Conservation (phyloP, 345 rosid species). For the Gossypium herbaceum region DNA sequence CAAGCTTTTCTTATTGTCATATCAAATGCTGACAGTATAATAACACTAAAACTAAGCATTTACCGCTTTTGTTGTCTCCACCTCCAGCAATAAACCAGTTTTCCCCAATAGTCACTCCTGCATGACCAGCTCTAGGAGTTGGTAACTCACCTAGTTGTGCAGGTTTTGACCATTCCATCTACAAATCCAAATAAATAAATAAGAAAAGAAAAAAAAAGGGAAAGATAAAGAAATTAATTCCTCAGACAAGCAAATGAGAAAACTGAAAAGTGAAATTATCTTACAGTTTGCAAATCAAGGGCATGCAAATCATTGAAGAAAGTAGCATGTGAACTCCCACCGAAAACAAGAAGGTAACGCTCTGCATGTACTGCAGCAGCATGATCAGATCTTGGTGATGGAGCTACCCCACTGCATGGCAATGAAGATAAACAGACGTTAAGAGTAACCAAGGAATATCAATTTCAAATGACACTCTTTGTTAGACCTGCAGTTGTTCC, state of each 20-base stretch:
- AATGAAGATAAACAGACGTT: conserved; percentile 10
- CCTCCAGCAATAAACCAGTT: conserved; percentile 99
- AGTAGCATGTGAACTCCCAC: conserved; percentile 92
- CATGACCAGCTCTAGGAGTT: conserved; percentile 94
- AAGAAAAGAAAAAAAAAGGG: neutral
- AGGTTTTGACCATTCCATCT: conserved; percentile 99
- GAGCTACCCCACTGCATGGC: conserved; percentile 76
- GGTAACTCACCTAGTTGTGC: conserved; percentile 88
- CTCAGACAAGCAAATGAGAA: conserved; percentile 7
- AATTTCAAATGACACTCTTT: conserved; percentile 10
- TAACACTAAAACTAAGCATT: conserved; percentile 2
- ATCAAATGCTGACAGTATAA: neutral
- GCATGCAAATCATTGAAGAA: conserved; percentile 95
- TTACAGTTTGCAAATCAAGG: conserved; percentile 92
- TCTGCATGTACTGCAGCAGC: conserved; percentile 96
- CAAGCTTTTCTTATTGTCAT: neutral
- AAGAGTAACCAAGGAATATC: conserved; percentile 8
- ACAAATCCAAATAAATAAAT: conserved; percentile 17
- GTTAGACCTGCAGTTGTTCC: no score
- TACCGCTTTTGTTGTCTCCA: conserved; percentile 97
- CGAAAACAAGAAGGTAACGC: conserved; percentile 91
- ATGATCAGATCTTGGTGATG: conserved; percentile 98
- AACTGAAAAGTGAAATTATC: conserved; percentile 31
- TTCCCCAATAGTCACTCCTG: conserved; percentile 90
- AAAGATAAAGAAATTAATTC: conserved; percentile 13